phyloP scores from a whole-genome alignment of 164 flowering plant species.

The Protea cynaroides region DNA sequence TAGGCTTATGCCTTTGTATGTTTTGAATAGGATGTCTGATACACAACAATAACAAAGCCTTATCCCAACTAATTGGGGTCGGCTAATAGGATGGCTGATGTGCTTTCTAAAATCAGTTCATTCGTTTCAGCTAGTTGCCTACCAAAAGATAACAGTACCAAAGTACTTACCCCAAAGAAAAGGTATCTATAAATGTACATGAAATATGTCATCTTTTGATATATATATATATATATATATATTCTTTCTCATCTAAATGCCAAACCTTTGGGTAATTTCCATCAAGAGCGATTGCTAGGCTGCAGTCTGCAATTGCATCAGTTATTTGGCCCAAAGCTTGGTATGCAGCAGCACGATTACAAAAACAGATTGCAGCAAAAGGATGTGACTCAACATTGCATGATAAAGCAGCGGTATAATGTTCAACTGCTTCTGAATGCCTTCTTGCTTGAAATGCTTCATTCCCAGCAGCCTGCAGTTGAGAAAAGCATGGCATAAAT shows the following conservation, averaged over 20 bases:
- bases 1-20: too few species aligned
- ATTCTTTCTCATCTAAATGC: background rate
- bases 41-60: too few species aligned
- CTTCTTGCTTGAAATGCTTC: conserved; percentile 68
- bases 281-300: conserved; percentile 88
- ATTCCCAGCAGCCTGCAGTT: conserved; percentile 73
- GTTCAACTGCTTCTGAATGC: conserved; percentile 79
- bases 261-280: conserved; percentile 74
- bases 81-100: background rate
- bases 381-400: conserved; percentile 71
- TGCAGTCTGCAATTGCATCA: conserved; percentile 98
- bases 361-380: conserved; percentile 87
- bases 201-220: background rate
- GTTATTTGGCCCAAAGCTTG: conserved; percentile 76
- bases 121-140: background rate
- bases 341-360: conserved; percentile 97
- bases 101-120: background rate
- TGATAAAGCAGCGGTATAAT: conserved; percentile 78
- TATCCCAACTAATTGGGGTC: too few species aligned
- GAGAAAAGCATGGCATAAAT: conserved; percentile 4
- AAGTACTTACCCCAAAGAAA: too few species aligned
- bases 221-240: background rate
- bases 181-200: background rate
- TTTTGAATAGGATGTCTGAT: too few species aligned
- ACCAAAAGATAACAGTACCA: background rate